phyloP scores from a whole-genome alignment of 116 monocot genomes.

The Thalassia testudinum region DNA sequence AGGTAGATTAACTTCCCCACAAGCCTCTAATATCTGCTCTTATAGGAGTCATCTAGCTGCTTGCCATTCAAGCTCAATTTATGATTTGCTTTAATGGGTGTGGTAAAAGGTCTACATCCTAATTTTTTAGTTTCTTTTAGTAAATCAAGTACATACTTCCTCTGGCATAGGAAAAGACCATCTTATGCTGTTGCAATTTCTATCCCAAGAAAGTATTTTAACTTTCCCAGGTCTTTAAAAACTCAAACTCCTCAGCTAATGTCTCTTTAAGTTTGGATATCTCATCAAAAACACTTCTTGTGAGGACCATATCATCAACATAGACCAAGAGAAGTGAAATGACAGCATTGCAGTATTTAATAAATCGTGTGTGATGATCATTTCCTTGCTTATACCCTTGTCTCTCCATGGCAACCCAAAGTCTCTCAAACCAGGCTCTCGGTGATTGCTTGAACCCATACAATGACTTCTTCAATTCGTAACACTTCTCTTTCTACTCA shows the following conservation, averaged over 20 bases:
- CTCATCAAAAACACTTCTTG: background rate
- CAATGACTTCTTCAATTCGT: background rate
- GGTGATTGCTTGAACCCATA: constrained; percentile 12
- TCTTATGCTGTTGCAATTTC: too few species aligned
- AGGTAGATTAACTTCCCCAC: background rate
- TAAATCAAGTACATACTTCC: background rate
- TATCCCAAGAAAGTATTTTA: too few species aligned
- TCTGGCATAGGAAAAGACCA: too few species aligned
- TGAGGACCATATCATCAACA: constrained; percentile 9
- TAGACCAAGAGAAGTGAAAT: constrained; percentile 3
- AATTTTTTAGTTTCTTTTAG: background rate
- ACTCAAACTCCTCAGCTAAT: too few species aligned
- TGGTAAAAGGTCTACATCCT: too few species aligned
- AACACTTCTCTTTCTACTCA: background rate
- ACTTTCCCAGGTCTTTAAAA: too few species aligned
- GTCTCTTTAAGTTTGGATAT: background rate
- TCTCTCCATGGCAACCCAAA: background rate
- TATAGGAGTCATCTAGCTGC: background rate
- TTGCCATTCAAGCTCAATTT: background rate
- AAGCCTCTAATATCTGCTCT: background rate
- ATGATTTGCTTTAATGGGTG: too few species aligned
- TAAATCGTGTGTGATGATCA: constrained; percentile 7
- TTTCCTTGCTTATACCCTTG: constrained; percentile 1
- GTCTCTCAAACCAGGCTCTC: constrained; percentile 6
- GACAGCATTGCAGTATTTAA: background rate